These are phyloP conservation scores for Collybia nuda DNA, from an alignment of 768 basidiomycete species.

Conservation along the genomic window DNA sequence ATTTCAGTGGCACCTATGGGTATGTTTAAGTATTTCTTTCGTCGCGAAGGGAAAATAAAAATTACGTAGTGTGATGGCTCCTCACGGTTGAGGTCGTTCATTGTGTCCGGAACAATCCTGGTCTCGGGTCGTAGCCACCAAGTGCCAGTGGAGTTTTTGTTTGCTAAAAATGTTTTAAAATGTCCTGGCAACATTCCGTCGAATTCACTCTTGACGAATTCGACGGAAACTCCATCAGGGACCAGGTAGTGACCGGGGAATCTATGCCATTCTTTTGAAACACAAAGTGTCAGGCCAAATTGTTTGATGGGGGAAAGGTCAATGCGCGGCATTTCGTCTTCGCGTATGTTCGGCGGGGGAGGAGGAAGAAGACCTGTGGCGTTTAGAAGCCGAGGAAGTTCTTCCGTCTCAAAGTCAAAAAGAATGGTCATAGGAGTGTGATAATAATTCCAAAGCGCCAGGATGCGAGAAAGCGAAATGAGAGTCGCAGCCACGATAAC, in stretches of 20 bases:
- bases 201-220: conserved; percentile 92
- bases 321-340: conserved; percentile 49
- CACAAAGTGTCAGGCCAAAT: conserved; percentile 77
- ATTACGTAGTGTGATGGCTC: conserved; percentile 75
- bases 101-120: conserved; percentile 52
- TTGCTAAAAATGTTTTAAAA: conserved; percentile 50
- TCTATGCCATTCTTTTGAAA: conserved; percentile 95
- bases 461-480: conserved; percentile 76
- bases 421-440: conserved; percentile 80
- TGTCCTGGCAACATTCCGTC: conserved; percentile 85
- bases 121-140: conserved; percentile 67
- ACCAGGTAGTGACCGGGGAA: conserved; percentile 91
- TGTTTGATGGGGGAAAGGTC: conserved; percentile 68
- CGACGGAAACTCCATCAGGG: conserved; percentile 78
- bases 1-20: conserved; percentile 59
- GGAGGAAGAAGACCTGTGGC: conserved; percentile 61
- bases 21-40: conserved; percentile 3
- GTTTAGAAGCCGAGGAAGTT: conserved; percentile 83
- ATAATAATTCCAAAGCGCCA: conserved; percentile 87
- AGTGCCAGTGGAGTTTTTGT: conserved; percentile 16
- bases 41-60: conserved; percentile 4
- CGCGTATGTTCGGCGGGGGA: conserved; percentile 30
- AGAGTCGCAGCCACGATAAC: conserved; percentile 65
- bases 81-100: conserved; percentile 90
- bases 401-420: conserved; percentile 68